These are phyloP conservation scores for Lepidium sativum DNA, from an alignment of 345 rosid species.

Conservation along the genomic window DNA sequence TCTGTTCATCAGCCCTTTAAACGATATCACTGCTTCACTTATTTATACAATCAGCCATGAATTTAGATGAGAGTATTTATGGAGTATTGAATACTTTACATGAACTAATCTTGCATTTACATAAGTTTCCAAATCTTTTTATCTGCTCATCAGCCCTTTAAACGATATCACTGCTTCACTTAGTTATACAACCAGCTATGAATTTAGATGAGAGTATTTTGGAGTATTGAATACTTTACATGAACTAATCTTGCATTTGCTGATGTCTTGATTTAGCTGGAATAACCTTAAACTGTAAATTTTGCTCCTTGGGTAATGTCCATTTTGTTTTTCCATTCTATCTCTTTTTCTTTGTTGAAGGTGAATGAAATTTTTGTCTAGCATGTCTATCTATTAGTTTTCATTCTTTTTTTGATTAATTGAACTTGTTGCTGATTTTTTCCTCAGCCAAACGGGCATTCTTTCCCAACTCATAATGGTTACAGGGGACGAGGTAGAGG, in stretches of 20 bases:
- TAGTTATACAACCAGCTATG: background rate
- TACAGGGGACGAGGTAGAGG: conserved; percentile 75
- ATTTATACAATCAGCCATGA: background rate
- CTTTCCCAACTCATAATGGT: conserved; percentile 44
- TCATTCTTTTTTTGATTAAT: conserved; percentile 8
- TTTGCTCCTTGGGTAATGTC: background rate
- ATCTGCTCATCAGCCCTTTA: background rate
- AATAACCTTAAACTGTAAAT: background rate
- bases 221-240: background rate
- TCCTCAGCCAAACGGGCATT: conserved; percentile 57
- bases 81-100: background rate
- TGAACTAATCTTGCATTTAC: too few relatives aligned
- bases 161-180: background rate
- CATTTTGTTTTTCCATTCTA: background rate
- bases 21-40: background rate
- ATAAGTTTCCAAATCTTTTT: background rate
- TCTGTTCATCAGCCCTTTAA: background rate
- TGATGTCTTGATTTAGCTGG: background rate
- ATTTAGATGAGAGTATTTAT: background rate
- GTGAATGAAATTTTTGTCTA: background rate
- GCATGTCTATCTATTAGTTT: background rate
- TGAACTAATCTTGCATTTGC: background rate
- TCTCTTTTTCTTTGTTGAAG: background rate
- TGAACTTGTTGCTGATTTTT: background rate
- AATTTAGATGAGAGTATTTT: background rate